phyloP scores from a whole-genome alignment of 768 basidiomycete genomes.

The Kwoniella sp. region DNA sequence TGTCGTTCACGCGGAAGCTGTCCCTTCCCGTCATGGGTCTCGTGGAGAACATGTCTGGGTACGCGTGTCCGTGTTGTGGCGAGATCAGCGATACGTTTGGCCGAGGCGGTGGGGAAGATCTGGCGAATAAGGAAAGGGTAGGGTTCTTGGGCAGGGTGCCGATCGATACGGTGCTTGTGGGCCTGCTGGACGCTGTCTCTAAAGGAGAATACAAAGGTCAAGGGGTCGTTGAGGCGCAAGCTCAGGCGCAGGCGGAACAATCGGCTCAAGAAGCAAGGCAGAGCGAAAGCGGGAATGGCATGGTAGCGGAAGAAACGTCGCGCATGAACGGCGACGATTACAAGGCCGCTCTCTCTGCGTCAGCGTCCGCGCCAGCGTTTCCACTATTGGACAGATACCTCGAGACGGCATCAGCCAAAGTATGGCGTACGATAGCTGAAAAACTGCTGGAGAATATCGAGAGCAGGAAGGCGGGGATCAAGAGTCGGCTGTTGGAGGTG shows the following conservation, averaged over 20 bases:
- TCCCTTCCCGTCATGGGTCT: slow-evolving; percentile 84
- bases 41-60: slow-evolving; percentile 98
- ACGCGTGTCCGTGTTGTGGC: slow-evolving; percentile 94
- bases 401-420: slow-evolving; percentile 68
- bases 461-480: slow-evolving; percentile 19
- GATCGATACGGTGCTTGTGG: slow-evolving; percentile 87
- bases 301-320: slow-evolving; percentile 5
- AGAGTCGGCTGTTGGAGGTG: slow-evolving; percentile 4
- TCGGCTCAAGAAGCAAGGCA: not conserved
- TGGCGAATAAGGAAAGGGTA: slow-evolving; percentile 75
- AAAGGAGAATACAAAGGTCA: slow-evolving; percentile 38
- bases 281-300: not conserved
- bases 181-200: slow-evolving; percentile 71
- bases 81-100: slow-evolving; percentile 95
- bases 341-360: not conserved
- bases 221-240: slow-evolving; percentile 5
- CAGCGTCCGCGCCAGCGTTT: slow-evolving; percentile 54
- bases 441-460: slow-evolving; percentile 55
- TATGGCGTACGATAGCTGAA: slow-evolving; percentile 68
- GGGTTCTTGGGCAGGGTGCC: slow-evolving; percentile 84
- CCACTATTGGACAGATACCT: slow-evolving; percentile 67
- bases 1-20: slow-evolving; percentile 90
- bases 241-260: not conserved
- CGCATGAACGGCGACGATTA: slow-evolving; percentile 28
- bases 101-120: slow-evolving; percentile 84